These are phyloP conservation scores for Rhizophlyctis rosea DNA, from an alignment of 192 early-diverging fungal genomes.

Conservation along the genomic window DNA sequence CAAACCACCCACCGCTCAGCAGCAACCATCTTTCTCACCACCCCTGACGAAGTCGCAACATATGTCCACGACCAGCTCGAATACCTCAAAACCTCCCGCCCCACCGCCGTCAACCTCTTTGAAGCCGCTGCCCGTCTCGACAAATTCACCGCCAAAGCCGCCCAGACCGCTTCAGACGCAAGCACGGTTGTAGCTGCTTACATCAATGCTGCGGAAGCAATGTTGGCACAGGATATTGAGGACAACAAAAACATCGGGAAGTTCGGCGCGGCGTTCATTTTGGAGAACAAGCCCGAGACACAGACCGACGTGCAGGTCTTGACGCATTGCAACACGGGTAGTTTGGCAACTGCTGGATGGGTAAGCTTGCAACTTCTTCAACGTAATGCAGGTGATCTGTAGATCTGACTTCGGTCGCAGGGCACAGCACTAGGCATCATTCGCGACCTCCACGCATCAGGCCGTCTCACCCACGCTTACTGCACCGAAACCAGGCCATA, in stretches of 20 bases:
- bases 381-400: background rate
- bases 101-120: conserved; percentile 95
- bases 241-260: conserved; percentile 87
- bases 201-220: conserved; percentile 69
- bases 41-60: conserved; percentile 37
- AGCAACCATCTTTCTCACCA: conserved; percentile 10
- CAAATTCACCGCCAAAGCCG: conserved; percentile 3
- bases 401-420: conserved; percentile 36
- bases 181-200: conserved; percentile 58
- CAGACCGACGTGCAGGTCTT: conserved; percentile 65
- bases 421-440: conserved; percentile 96
- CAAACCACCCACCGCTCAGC: conserved; percentile 19
- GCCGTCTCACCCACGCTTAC: conserved; percentile 69
- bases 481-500: conserved; percentile 98
- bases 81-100: conserved; percentile 80
- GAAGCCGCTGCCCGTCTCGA: conserved; percentile 65
- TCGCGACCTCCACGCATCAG: conserved; percentile 60
- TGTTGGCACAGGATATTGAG: conserved; percentile 79
- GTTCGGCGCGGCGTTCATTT: conserved; percentile 73
- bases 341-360: conserved; percentile 63
- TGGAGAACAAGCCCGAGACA: conserved; percentile 34
- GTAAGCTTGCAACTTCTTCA: conserved; percentile 35
- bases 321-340: conserved; percentile 96
- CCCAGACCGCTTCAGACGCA: conserved; percentile 4
- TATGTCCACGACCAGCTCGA: conserved; percentile 63